Evolutionary conservation across 2,329 filamentous ascomycete species (phyloP).

Genomic region (Exophiala alcalophila): DNA sequence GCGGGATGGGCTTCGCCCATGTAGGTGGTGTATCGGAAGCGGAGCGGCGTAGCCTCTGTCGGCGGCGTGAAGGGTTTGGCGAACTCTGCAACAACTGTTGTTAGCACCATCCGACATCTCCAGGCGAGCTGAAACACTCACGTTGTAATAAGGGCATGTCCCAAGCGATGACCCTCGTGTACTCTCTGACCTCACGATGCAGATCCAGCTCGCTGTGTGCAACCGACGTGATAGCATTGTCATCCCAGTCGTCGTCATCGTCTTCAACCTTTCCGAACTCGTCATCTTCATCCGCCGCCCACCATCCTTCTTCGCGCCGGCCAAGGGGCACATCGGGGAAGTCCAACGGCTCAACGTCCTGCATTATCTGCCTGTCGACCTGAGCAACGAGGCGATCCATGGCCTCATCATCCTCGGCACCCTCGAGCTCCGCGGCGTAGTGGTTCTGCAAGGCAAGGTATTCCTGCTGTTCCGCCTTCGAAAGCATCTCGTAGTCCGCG

Average conservation of each 20-base stretch:
- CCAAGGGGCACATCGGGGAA: constrained; percentile 17
- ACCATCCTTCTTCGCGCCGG: constrained; percentile 38
- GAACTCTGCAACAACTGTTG: constrained; percentile 57
- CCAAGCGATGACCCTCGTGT: constrained; percentile 84
- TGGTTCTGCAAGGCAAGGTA: constrained; percentile 28
- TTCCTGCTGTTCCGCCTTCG: constrained; percentile 18
- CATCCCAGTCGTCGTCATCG: constrained; percentile 57
- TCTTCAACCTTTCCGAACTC: constrained; percentile 49
- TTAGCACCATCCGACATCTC: constrained; percentile 15
- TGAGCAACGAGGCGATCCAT: constrained; percentile 34
- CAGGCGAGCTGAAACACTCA: constrained; percentile 50
- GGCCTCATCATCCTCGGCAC: constrained; percentile 11
- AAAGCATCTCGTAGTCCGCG: constrained; percentile 28
- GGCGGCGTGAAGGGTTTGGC: constrained; percentile 78
- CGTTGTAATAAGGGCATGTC: constrained; percentile 89
- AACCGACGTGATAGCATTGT: constrained; percentile 78
- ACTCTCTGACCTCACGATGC: constrained; percentile 83
- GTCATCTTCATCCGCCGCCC: constrained; percentile 43
- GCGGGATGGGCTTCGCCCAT: constrained; percentile 92
- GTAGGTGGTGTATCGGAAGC: constrained; percentile 96
- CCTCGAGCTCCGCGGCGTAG: constrained; percentile 25
- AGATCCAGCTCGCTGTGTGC: constrained; percentile 86
- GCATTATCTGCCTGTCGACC: constrained; percentile 36
- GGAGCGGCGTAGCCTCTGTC: constrained; percentile 63
- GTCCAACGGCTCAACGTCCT: constrained; percentile 23